Evolutionary conservation across 2,329 filamentous ascomycete genomes (phyloP).

Genomic region (Xylogone sp.): DNA sequence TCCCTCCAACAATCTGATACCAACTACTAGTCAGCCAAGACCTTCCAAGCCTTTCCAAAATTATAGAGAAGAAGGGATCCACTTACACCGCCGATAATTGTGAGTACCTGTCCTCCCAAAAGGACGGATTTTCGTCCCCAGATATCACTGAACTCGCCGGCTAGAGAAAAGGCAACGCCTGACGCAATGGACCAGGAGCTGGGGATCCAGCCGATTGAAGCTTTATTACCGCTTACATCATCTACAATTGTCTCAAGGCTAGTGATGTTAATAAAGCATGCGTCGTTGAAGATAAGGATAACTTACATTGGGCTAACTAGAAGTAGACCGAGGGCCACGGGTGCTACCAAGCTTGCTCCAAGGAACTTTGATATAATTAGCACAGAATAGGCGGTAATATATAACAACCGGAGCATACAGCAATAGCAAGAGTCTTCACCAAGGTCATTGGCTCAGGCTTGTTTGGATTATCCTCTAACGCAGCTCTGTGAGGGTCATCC

Average conservation of each 20-base stretch:
- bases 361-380: background rate
- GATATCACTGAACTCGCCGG: slow-evolving; percentile 53
- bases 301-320: background rate
- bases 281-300: background rate
- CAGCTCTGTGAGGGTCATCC: background rate
- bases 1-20: background rate
- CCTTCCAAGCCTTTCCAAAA: background rate
- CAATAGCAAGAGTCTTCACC: background rate
- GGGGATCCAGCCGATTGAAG: background rate
- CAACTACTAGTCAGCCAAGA: background rate
- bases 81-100: background rate
- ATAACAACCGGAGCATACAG: background rate
- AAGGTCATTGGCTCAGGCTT: background rate
- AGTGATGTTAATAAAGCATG: background rate
- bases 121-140: slow-evolving; percentile 62
- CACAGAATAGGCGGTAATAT: background rate
- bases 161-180: background rate
- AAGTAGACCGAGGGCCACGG: background rate
- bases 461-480: background rate
- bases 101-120: slow-evolving; percentile 31
- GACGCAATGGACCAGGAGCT: background rate
- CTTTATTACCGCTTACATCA: background rate
- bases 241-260: background rate
- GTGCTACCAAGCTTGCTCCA: background rate
- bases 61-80: background rate